Percentiles rank a stretch among this genome's conserved stretches.
Evolutionary conservation across 2,329 filamentous ascomycete genomes (phyloP).

Genomic region (Diaporthe caulivora): DNA sequence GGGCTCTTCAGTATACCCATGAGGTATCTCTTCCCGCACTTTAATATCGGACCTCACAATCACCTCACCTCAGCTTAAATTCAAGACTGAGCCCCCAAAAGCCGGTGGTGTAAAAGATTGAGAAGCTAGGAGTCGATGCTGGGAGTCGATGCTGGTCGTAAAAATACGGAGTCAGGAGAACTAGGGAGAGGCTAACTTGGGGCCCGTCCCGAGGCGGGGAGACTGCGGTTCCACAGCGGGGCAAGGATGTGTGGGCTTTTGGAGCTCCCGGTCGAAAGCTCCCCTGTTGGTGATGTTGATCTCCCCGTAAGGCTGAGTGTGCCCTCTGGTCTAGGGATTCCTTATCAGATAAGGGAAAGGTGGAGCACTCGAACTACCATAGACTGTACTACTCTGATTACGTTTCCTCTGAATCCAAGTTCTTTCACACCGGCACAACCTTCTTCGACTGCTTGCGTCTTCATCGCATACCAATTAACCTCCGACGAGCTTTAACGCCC

Average conservation of each 20-base stretch:
- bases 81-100: no score
- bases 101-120: no score
- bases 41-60: no score
- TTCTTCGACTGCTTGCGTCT: neutral
- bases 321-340: neutral
- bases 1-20: no score
- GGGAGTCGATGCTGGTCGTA: no score
- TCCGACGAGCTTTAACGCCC: neutral
- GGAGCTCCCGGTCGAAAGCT: slow-evolving; percentile 9
- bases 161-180: no score
- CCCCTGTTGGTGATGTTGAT: no score
- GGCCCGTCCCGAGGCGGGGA: neutral
- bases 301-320: neutral
- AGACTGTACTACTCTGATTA: neutral
- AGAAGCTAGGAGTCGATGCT: no score
- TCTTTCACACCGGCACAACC: neutral
- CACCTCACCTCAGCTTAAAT: no score
- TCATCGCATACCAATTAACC: neutral
- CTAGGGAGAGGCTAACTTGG: neutral
- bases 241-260: no score
- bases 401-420: neutral
- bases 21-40: no score
- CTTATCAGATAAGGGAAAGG: slow-evolving; percentile 21
- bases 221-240: slow-evolving; percentile 1
- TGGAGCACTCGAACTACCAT: slow-evolving; percentile 8